Conservation (phyloP, 176 grass and related monocot genomes). For the Triticum turgidum region DNA sequence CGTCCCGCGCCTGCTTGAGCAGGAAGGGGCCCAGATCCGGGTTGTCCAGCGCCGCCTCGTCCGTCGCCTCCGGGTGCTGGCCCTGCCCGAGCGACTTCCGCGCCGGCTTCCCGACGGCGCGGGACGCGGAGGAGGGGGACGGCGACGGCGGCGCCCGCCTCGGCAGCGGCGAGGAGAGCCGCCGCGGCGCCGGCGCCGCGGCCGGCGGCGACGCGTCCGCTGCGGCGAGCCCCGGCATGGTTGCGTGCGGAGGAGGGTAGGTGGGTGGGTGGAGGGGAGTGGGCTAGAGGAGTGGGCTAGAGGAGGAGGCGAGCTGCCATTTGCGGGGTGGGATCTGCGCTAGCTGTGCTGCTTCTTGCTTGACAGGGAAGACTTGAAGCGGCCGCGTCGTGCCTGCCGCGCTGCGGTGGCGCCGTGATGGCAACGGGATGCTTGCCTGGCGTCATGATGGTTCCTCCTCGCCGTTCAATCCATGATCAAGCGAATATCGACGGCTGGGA, state of each 20-base stretch:
- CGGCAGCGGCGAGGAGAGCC: conserved; percentile 50
- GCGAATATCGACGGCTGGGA: neutral
- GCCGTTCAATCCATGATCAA: neutral
- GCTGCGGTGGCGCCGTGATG: neutral
- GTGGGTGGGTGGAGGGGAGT: neutral
- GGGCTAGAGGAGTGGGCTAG: neutral
- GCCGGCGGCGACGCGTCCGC: conserved; percentile 33
- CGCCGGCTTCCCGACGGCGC: conserved; percentile 31
- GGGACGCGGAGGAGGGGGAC: conserved; percentile 48
- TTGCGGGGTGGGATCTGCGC: neutral
- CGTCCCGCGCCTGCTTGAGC: conserved; percentile 84
- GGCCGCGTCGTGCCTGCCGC: too few species aligned
- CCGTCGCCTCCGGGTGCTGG: conserved; percentile 23
- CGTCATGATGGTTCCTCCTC: neutral
- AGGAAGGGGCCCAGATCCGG: conserved; percentile 99
- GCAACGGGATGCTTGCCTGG: conserved; percentile 7
- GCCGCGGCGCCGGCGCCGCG: conserved; percentile 35
- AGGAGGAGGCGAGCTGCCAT: neutral
- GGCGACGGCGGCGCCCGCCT: conserved; percentile 44
- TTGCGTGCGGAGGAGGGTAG: rapidly evolving
- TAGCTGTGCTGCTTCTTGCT: neutral
- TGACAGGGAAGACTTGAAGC: conserved; percentile 17
- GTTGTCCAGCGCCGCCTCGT: conserved; percentile 83
- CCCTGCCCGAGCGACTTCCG: conserved; percentile 12
- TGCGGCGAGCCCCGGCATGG: conserved; percentile 50